Evolutionary conservation across 345 rosid genomes (phyloP).

Genomic region (Euphorbia peplus): DNA sequence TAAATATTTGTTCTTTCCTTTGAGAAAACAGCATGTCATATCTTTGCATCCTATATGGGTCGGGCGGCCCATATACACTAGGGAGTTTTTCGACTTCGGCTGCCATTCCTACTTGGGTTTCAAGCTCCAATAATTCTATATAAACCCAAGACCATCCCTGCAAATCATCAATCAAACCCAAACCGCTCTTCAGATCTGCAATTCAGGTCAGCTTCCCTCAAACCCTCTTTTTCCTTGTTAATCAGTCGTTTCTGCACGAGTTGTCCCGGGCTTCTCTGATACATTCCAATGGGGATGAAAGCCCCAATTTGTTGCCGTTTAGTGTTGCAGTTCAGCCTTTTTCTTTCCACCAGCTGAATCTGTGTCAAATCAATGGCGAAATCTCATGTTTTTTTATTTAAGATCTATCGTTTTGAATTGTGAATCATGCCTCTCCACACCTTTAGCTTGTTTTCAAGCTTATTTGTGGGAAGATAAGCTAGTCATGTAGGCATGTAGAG

Average conservation of each 20-base stretch:
- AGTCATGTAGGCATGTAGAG: slow-evolving; percentile 51
- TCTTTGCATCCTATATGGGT: background rate
- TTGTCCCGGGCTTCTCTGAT: slow-evolving; percentile 29
- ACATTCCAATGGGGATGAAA: background rate
- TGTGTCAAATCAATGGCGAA: slow-evolving; percentile 41
- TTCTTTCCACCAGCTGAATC: slow-evolving; percentile 11
- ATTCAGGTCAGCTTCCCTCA: background rate
- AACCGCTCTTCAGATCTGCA: background rate
- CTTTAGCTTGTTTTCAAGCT: slow-evolving; percentile 49
- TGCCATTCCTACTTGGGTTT: background rate
- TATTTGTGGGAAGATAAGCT: slow-evolving; percentile 32
- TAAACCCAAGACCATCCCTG: background rate
- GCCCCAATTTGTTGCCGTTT: slow-evolving; percentile 21
- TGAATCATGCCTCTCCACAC: slow-evolving; percentile 39
- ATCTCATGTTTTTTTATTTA: slow-evolving; percentile 9
- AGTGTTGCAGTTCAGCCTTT: slow-evolving; percentile 26
- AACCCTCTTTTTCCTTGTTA: background rate
- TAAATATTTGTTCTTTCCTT: no score
- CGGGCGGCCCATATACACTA: background rate
- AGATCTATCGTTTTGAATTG: background rate
- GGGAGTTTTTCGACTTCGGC: background rate
- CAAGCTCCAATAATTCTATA: background rate
- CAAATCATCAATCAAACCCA: no score
- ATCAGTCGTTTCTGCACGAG: background rate
- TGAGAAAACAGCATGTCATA: background rate